Conservation (phyloP, 768 basidiomycete genomes). For the Amanita pseudoporphyria region DNA sequence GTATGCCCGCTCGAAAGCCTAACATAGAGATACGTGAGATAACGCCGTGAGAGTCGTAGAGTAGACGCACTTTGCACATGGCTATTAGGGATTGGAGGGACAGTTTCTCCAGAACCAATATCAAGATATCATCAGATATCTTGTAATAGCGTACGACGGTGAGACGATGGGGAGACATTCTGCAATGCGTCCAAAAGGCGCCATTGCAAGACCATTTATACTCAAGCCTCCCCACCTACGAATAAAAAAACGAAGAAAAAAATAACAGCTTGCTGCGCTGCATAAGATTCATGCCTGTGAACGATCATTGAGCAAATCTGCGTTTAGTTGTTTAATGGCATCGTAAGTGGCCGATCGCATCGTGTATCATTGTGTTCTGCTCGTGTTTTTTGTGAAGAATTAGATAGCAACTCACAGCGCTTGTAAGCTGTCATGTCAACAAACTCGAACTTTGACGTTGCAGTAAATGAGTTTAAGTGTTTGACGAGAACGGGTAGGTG, state of each 20-base stretch:
- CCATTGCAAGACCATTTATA: conserved; percentile 38
- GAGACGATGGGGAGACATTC: conserved; percentile 35
- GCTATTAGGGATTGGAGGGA: conserved; percentile 39
- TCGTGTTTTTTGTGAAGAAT: conserved; percentile 40
- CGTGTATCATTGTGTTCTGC: conserved; percentile 37
- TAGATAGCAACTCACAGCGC: conserved; percentile 25
- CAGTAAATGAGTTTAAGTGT: conserved; percentile 29
- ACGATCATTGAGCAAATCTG: conserved; percentile 27
- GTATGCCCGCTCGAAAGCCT: conserved; percentile 40
- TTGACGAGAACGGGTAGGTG: conserved; percentile 23
- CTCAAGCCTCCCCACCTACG: conserved; percentile 20
- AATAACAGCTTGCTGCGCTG: conserved; percentile 36
- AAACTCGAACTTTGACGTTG: conserved; percentile 26
- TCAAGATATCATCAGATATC: conserved; percentile 42
- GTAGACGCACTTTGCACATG: conserved; percentile 30
- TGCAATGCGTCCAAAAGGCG: conserved; percentile 19
- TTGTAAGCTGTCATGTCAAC: conserved; percentile 50
- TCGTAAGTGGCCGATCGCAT: conserved; percentile 37
- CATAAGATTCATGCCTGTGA: conserved; percentile 26
- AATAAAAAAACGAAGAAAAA: conserved; percentile 30
- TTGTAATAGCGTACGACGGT: conserved; percentile 35
- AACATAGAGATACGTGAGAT: conserved; percentile 6
- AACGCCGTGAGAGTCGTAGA: conserved; percentile 6
- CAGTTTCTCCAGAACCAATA: conserved; percentile 37
- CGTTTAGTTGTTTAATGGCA: conserved; percentile 31